These are phyloP conservation scores for Colletotrichum sp. DNA, from an alignment of 2,329 filamentous ascomycete genomes.

Conservation along the genomic window DNA sequence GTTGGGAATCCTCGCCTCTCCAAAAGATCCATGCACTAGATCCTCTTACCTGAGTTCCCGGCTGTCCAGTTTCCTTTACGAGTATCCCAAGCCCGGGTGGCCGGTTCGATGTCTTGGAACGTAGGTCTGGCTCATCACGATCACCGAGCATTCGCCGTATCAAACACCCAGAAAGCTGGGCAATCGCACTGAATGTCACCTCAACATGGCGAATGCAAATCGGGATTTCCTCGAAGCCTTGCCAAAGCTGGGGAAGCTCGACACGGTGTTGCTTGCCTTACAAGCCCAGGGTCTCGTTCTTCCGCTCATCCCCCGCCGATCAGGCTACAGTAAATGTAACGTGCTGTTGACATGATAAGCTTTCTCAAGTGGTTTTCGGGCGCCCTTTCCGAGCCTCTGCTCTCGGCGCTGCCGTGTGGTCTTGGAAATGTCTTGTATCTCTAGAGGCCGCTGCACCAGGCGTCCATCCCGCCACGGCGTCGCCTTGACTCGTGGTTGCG, in stretches of 20 bases:
- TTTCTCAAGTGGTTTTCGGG: background rate
- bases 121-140: background rate
- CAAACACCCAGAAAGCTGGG: background rate
- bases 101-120: background rate
- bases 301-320: background rate
- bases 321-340: constrained; percentile 1
- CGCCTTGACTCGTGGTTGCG: constrained; percentile 2
- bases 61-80: background rate
- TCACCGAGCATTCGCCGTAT: background rate
- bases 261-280: background rate
- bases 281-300: background rate
- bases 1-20: background rate
- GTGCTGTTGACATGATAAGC: constrained; percentile 7
- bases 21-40: background rate
- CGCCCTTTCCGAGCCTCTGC: background rate
- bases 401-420: constrained; percentile 8
- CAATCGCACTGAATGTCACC: background rate
- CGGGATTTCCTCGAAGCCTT: background rate
- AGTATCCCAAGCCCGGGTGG: background rate
- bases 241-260: background rate
- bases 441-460: constrained; percentile 4
- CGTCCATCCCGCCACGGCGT: constrained; percentile 6
- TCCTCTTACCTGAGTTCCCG: background rate
- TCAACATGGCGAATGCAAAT: background rate
- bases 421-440: background rate